These are phyloP conservation scores for Xylaria flabelliformis DNA, from an alignment of 495 filamentous ascomycete genomes.

Conservation along the genomic window DNA sequence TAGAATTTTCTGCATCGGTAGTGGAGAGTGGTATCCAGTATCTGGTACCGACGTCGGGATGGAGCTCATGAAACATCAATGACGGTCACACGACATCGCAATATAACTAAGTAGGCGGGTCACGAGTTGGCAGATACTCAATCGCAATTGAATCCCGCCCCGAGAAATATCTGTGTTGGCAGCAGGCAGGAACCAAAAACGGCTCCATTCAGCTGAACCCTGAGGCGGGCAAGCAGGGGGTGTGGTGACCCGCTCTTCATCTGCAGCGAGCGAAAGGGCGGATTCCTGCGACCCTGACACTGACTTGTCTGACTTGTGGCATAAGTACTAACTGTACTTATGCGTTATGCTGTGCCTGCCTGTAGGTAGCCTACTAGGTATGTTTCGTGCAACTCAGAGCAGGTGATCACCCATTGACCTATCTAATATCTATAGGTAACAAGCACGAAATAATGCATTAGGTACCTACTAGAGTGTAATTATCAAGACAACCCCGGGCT, in stretches of 20 bases:
- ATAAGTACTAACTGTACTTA: background rate
- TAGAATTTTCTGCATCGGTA: background rate
- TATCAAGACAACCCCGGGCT: too few species aligned
- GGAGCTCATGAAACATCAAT: background rate
- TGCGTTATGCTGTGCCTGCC: too few species aligned
- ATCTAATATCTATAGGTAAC: too few species aligned
- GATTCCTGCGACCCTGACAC: background rate
- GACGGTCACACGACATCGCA: background rate
- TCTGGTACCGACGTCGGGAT: background rate
- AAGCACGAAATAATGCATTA: too few species aligned
- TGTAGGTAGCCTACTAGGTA: background rate
- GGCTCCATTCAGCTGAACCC: conserved; percentile 3
- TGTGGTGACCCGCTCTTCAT: background rate
- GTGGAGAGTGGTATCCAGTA: background rate
- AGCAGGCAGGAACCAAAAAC: background rate
- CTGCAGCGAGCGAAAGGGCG: background rate
- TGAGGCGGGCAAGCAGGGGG: background rate
- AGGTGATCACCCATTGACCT: background rate
- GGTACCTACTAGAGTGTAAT: too few species aligned
- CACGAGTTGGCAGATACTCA: background rate
- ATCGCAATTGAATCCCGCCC: background rate
- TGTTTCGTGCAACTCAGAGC: background rate
- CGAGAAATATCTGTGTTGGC: background rate
- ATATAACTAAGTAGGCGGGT: background rate
- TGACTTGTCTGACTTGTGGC: background rate